Percentiles rank a stretch among this genome's conserved stretches.
Evolutionary conservation across 129 eudicot genomes (phyloP).

Genomic region (Helichrysum umbraculigerum): DNA sequence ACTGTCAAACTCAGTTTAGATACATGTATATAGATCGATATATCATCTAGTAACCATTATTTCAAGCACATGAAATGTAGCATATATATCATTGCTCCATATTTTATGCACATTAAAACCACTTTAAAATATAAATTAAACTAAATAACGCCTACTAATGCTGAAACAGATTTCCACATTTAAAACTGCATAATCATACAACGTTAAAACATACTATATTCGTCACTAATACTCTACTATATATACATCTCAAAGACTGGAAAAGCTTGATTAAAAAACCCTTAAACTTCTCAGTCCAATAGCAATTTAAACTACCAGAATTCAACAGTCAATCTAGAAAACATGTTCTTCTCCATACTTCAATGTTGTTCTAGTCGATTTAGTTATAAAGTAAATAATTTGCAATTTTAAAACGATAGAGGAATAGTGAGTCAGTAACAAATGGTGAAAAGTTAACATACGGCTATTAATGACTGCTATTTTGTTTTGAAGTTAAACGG

Average conservation of each 20-base stretch:
- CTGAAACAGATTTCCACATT: constrained; percentile 15
- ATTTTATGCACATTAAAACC: constrained; percentile 30
- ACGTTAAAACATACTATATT: constrained; percentile 1
- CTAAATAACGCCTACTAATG: not conserved
- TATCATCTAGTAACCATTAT: not conserved
- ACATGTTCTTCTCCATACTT: constrained; percentile 76
- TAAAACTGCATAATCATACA: constrained; percentile 8
- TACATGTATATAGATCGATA: no score
- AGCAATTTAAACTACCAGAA: not conserved
- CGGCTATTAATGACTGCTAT: no score
- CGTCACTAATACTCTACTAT: constrained; percentile 14
- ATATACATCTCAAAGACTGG: constrained; percentile 26
- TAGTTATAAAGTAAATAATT: no score
- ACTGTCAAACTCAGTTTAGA: no score
- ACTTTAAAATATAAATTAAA: constrained; percentile 8
- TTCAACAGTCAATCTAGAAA: constrained; percentile 55
- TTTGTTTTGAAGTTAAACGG: no score
- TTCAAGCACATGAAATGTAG: constrained; percentile 3
- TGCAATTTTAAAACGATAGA: no score
- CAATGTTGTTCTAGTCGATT: constrained; percentile 4
- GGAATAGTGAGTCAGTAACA: no score
- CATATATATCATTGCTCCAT: not conserved
- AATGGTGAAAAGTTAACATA: no score
- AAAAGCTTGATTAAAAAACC: constrained; percentile 27
- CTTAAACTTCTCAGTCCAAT: constrained; percentile 33